Evolutionary conservation across 257 asterid species (phyloP), one percentile per base, ranked within the genome.

Genomic region (Petunia secreta): DNA sequence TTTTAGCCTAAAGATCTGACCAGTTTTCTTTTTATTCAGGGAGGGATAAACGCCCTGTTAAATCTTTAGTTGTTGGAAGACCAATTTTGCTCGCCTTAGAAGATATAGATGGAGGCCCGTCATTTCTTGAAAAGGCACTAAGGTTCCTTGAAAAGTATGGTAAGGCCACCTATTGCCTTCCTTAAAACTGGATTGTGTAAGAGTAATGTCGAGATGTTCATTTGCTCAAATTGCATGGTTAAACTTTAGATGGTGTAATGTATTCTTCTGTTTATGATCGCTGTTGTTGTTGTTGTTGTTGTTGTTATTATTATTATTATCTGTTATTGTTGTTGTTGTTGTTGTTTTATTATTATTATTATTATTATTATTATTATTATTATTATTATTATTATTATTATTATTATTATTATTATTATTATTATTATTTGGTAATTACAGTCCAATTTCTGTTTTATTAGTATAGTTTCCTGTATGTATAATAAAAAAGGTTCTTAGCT

Each of bases 71-170:
- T 69, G 97, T 94, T 83, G 98, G 98, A 69, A 96, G 98, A 8
- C 98, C 98, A 57, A 92, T 94, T 85, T 89, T 94, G 87, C 96
- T 94, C 60, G 97, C 98, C 36, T 85, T 94, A 80, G 97, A 94
- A 87, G 98, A 94, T 87, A 92, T 94, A 85, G 98, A 94, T 85
- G 97, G 98, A 78, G 96, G 94, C 25, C 98, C 98, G 85, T 92
- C 98, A 80, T 94, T 94, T 85, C 91, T 94, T 83, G 98, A 94
- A 82, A 94, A 94, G 87, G 97, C 98, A 79, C 96, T 94, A 78
- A 89, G 85, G 80, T 94, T 92, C 87, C 98, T 94, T 69, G 98
- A 94, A 90, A 92, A 90, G 86, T 81, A 88, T 80, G 98, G 97
- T 91, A 87, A 87, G 90, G 39, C 80, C 75, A 83, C 75, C 15